Percentiles rank a stretch among this genome's conserved stretches.
Evolutionary conservation across 768 basidiomycete genomes (phyloP).

Genomic region (Mrakia gelida): DNA sequence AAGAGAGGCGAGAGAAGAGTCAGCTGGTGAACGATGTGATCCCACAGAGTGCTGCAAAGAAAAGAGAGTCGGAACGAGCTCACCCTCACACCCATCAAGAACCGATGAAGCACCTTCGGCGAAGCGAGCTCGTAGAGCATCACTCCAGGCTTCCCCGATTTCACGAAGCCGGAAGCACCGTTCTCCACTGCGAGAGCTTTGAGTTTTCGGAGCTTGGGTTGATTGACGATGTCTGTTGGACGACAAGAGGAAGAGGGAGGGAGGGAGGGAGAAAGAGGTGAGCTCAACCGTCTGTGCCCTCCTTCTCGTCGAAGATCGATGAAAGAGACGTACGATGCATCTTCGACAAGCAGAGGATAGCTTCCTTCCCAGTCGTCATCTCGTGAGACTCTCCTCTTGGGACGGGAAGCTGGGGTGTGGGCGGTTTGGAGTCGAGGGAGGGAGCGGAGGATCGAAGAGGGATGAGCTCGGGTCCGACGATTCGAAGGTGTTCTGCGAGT

Average conservation of each 20-base stretch:
- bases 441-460: neutral
- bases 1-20: neutral
- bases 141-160: constrained; percentile 19
- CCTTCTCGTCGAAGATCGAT: neutral
- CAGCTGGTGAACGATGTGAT: neutral
- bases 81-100: constrained; percentile 21
- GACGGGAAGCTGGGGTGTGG: neutral
- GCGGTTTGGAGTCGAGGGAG: too few relatives aligned
- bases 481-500: constrained; percentile 8
- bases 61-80: neutral
- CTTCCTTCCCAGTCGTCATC: neutral
- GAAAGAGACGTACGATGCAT: constrained; percentile 22
- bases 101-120: neutral
- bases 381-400: too few relatives aligned
- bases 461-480: constrained; percentile 4
- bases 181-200: constrained; percentile 15
- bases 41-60: neutral
- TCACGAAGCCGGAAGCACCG: constrained; percentile 8
- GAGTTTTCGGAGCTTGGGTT: constrained; percentile 24
- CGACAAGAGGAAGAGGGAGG: neutral
- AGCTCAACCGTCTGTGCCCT: neutral
- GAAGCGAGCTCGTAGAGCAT: constrained; percentile 24
- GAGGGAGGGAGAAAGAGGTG: neutral
- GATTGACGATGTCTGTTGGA: constrained; percentile 19
- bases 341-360: constrained; percentile 27